These are phyloP conservation scores for Marasmius oreades DNA, from an alignment of 1,284 basidiomycete genomes.

Conservation along the genomic window DNA sequence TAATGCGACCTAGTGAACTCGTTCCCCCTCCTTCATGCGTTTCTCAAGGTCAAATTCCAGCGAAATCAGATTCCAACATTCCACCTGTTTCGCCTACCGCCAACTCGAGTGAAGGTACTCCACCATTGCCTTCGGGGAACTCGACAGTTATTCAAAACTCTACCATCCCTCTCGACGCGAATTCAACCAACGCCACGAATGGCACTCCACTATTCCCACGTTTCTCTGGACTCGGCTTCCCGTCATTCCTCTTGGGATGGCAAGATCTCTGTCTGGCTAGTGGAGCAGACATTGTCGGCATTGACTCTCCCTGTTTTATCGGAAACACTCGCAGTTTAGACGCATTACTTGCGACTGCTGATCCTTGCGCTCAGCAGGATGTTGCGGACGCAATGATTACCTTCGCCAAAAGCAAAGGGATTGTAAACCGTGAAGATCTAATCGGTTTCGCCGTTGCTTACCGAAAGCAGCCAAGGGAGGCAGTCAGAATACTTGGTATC, in stretches of 20 bases:
- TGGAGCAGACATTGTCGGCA: constrained; percentile 36
- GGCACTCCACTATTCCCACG: constrained; percentile 15
- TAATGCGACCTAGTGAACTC: neutral
- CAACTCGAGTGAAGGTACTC: no score
- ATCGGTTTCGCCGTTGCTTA: constrained; percentile 40
- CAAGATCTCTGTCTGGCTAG: constrained; percentile 34
- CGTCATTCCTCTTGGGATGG: constrained; percentile 28
- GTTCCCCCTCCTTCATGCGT: neutral
- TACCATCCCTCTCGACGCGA: constrained; percentile 9
- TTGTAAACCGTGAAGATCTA: constrained; percentile 35
- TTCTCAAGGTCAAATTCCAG: neutral
- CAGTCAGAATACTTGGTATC: constrained; percentile 34
- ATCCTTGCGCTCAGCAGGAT: constrained; percentile 45
- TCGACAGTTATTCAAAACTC: constrained; percentile 17
- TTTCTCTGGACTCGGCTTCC: constrained; percentile 25
- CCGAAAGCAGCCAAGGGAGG: constrained; percentile 37
- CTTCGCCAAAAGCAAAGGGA: constrained; percentile 40
- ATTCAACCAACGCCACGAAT: constrained; percentile 1
- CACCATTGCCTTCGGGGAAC: constrained; percentile 7
- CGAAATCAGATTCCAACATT: neutral
- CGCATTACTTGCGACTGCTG: constrained; percentile 38
- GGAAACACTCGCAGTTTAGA: constrained; percentile 37
- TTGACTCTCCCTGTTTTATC: constrained; percentile 35
- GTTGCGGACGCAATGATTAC: constrained; percentile 45
- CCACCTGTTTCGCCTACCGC: neutral